phyloP scores from a whole-genome alignment of 2,329 filamentous ascomycete genomes.

The Cladosporium sp. region DNA sequence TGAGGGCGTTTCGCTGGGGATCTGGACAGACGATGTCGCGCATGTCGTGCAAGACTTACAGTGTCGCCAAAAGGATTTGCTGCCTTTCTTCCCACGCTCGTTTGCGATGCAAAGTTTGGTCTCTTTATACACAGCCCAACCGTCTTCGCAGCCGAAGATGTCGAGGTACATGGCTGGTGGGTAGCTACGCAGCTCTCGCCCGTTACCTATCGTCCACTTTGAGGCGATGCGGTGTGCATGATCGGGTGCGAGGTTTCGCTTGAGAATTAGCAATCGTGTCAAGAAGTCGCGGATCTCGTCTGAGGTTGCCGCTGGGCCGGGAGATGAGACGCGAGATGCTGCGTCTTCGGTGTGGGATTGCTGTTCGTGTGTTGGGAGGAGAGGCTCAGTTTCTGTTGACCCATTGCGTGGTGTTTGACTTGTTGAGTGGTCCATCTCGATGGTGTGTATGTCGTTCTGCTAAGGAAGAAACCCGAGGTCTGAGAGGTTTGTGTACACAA shows the following conservation, averaged over 20 bases:
- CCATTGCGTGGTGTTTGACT: not conserved
- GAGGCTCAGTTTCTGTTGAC: not conserved
- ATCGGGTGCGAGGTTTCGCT: not conserved
- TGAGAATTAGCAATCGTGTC: not conserved
- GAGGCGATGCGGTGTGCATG: slow-evolving; percentile 15
- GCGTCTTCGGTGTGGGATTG: not conserved
- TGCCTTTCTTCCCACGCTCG: not conserved
- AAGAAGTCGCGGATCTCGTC: slow-evolving; percentile 18
- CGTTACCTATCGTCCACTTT: slow-evolving; percentile 18
- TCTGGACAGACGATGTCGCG: too few relatives aligned
- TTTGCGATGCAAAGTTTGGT: not conserved
- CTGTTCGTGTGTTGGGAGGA: not conserved
- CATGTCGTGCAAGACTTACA: not conserved
- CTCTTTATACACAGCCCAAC: slow-evolving; percentile 18
- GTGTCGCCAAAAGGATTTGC: not conserved
- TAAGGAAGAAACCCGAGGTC: too few relatives aligned
- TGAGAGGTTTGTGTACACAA: too few relatives aligned
- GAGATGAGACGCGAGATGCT: not conserved
- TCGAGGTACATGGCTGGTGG: slow-evolving; percentile 14
- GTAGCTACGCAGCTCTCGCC: slow-evolving; percentile 16
- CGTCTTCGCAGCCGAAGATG: slow-evolving; percentile 19
- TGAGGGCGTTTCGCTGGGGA: too few relatives aligned
- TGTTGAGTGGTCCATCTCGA: not conserved
- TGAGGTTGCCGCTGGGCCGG: slow-evolving; percentile 7
- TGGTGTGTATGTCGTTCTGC: too few relatives aligned